phyloP scores from a whole-genome alignment of 257 asterid genomes.

The Plantago ovata region DNA sequence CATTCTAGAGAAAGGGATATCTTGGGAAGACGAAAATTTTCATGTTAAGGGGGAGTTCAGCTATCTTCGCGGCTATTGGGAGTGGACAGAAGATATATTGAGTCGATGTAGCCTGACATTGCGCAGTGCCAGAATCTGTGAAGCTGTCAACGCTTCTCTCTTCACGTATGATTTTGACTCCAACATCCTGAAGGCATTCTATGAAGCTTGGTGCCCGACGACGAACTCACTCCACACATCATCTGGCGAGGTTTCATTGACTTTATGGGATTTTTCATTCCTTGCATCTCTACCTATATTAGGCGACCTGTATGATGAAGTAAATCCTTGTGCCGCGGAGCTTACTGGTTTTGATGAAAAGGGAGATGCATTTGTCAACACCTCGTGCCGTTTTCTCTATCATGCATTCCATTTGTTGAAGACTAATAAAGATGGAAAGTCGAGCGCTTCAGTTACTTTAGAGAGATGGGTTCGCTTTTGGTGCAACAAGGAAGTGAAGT shows the following conservation, averaged over 20 bases:
- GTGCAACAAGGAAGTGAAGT: background rate
- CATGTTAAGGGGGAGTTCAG: background rate
- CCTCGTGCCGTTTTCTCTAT: background rate
- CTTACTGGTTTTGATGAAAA: background rate
- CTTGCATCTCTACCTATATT: background rate
- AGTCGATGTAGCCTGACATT: background rate
- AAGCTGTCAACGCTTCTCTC: background rate
- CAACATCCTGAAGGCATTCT: background rate
- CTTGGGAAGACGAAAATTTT: background rate
- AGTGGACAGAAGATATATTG: background rate
- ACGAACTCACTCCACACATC: background rate
- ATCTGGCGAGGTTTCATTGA: background rate
- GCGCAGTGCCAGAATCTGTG: background rate
- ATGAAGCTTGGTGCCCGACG: background rate
- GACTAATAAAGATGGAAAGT: background rate
- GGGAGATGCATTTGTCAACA: background rate
- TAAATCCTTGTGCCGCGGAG: background rate
- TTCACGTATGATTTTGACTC: background rate
- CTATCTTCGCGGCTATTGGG: background rate
- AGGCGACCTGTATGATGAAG: background rate
- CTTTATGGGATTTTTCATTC: background rate
- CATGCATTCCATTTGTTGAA: background rate
- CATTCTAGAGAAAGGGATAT: background rate
- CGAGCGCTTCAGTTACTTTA: background rate
- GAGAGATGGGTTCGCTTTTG: background rate